phyloP scores from a whole-genome alignment of 2,329 filamentous ascomycete genomes.

The Fusarium nematophilum region DNA sequence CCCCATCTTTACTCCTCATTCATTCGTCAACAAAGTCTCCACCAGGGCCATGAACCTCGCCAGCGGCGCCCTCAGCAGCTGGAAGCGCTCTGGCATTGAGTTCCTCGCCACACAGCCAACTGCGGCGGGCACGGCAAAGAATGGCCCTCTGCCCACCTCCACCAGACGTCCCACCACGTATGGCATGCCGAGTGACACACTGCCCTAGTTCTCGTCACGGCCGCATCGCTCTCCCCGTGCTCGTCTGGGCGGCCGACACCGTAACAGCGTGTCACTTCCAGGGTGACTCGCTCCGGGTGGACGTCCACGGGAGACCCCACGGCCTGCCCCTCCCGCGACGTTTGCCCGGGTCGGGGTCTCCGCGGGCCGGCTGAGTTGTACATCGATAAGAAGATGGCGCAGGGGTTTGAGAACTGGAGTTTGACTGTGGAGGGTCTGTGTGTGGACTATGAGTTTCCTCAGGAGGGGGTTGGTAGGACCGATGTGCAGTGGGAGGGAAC shows the following conservation, averaged over 20 bases:
- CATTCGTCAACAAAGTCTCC: conserved; percentile 48
- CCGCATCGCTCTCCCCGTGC: conserved; percentile 70
- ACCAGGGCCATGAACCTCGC: conserved; percentile 59
- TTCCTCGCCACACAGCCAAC: conserved; percentile 69
- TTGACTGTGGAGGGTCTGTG: conserved; percentile 62
- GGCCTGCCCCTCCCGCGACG: conserved; percentile 64
- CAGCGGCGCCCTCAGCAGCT: conserved; percentile 55
- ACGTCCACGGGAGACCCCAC: conserved; percentile 59
- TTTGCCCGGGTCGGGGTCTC: conserved; percentile 73
- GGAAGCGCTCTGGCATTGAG: conserved; percentile 52
- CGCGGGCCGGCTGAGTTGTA: conserved; percentile 73
- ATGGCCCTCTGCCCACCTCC: conserved; percentile 63
- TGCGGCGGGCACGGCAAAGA: conserved; percentile 65
- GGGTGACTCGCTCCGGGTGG: conserved; percentile 60
- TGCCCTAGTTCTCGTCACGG: conserved; percentile 58
- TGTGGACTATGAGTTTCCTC: conserved; percentile 74
- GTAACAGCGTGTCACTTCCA: conserved; percentile 67
- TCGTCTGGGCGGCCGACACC: conserved; percentile 69
- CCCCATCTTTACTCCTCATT: conserved; percentile 46
- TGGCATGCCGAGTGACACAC: conserved; percentile 50
- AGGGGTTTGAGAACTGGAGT: conserved; percentile 66
- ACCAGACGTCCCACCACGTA: conserved; percentile 59
- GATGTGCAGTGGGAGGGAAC: conserved; percentile 68
- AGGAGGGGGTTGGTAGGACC: conserved; percentile 74
- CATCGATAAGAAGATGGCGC: conserved; percentile 71